Base-by-base conservation (phyloP, 345 rosid species). In the Ailanthus altissimus region DNA sequence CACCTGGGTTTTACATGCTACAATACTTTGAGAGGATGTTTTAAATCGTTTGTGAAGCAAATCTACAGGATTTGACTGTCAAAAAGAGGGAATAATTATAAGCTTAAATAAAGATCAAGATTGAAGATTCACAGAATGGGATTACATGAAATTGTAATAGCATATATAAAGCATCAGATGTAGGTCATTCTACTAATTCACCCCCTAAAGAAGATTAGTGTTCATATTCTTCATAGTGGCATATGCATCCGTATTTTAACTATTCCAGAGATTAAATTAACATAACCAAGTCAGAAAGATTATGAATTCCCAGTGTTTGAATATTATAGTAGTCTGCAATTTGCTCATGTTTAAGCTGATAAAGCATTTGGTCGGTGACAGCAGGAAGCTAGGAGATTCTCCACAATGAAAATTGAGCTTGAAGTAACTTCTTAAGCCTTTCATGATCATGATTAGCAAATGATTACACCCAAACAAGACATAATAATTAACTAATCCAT, bases 81-180 rank as follows among this genome's bases (percentile, higher is more conserved):
- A 12, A 51, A 21, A 26, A n/a, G 20, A 43, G 20, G 32, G 53
- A 45, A 66, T 63, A 36, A 63, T 20, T 63, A 8, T 66, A 53
- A 53, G 58, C 20, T 53, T 20, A 53, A 20, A 6, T 20, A 53
- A 53, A 53, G 47, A 47, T 53, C 7, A 20, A 16, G 59, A 28
- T 50, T 69, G 45, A 49, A 51, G 74, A 70, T 70, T 54, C 74
- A 54, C 26, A 51, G 15, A 10, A 40, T 42, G 50, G 11, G 49
- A 65, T 65, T 8, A 65, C 50, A 16, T n/a, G 38, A n/a, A 64
- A 42, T 40, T 40, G 25, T n/a, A 43, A 32, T 61, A 61, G 16
- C 25, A 65, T 65, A n/a, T 42, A 42, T 15, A 47, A 68, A 68
- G 57, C 72, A 50, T 47, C 40, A 15, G 32, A 42, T 25, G 38